Evolutionary conservation across 345 rosid species (phyloP).

Genomic region (Geranium rotundifolium): DNA sequence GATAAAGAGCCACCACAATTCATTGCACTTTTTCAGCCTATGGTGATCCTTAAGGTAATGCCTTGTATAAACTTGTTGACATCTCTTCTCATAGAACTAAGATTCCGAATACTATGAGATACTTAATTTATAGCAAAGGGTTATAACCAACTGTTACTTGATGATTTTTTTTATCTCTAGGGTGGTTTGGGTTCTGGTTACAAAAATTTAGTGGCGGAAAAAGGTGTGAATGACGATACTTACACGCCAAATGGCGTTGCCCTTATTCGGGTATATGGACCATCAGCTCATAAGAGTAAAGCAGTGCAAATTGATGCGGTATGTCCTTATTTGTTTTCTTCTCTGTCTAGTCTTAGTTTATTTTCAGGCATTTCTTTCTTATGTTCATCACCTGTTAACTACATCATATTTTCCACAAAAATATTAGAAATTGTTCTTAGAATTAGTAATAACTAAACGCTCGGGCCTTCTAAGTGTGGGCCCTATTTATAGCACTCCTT

Average conservation of each 20-base stretch:
- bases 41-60: slow-evolving; percentile 92
- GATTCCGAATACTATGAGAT: slow-evolving; percentile 6
- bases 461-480: not conserved
- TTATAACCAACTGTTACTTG: not conserved
- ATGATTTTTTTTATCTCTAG: slow-evolving; percentile 18
- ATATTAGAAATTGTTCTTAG: too few species aligned
- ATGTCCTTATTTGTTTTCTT: slow-evolving; percentile 11
- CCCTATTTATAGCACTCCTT: not conserved
- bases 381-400: not conserved
- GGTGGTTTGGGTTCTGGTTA: slow-evolving; percentile 92
- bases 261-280: slow-evolving; percentile 73
- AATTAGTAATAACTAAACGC: not conserved
- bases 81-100: not conserved
- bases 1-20: slow-evolving; percentile 97
- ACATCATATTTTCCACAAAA: not conserved
- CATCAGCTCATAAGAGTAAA: slow-evolving; percentile 57
- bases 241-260: slow-evolving; percentile 58
- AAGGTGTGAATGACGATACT: slow-evolving; percentile 60
- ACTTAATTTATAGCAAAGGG: slow-evolving; percentile 6
- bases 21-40: slow-evolving; percentile 79
- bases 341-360: not conserved
- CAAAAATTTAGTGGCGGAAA: slow-evolving; percentile 51
- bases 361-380: not conserved
- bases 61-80: slow-evolving; percentile 1
- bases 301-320: slow-evolving; percentile 82